Base-by-base conservation (phyloP, 202 grass and related monocot genomes). In the Setaria italica region DNA sequence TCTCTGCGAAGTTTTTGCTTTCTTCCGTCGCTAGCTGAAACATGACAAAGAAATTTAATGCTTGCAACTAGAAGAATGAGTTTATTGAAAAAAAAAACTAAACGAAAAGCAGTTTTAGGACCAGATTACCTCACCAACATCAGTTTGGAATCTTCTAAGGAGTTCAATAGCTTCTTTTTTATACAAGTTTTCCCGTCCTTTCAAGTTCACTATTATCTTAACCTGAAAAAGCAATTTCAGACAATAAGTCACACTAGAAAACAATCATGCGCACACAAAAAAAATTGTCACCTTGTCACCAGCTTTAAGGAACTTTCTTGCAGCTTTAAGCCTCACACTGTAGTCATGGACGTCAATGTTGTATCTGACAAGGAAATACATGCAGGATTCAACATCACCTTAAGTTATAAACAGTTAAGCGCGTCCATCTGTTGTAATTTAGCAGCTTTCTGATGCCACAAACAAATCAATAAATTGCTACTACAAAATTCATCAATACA, bases 341-440 rank as follows among this genome's bases (percentile, higher is more conserved):
- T 98, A 98, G 77, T 98, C 96, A 79, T 95, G 93, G 68, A 83
- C 80, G 62, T 98, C 93, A 60, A 98, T 98, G 70, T 94, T 94
- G 84, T 95, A 98, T 87, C 96, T 99, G 88, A 29, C 16, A 92
- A 46, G 11, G 17, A 84, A 80, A 91, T 41, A 82, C 9, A 85
- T 49, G 37, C 62, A 75, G 4, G 39, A 47, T 48, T 39, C 46
- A 75, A 49, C 5, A 70, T 29, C 58, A 84, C 48, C 2, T 30
- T 45, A 70, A 81, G 8, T 55, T 60, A 34, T 14, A 80, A 75
- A 5, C 9, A 54, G n/a, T 17, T 81, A 76, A 42, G 39, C 37
- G 41, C 25, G 39, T 17, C 1, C 20, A 16, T 7, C 0, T 39
- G 58, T 72, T 57, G 62, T 54, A 78, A 73, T 78, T 58, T 45